Conservation (phyloP, 148 eudicot genomes). For the Camellia japonica region DNA sequence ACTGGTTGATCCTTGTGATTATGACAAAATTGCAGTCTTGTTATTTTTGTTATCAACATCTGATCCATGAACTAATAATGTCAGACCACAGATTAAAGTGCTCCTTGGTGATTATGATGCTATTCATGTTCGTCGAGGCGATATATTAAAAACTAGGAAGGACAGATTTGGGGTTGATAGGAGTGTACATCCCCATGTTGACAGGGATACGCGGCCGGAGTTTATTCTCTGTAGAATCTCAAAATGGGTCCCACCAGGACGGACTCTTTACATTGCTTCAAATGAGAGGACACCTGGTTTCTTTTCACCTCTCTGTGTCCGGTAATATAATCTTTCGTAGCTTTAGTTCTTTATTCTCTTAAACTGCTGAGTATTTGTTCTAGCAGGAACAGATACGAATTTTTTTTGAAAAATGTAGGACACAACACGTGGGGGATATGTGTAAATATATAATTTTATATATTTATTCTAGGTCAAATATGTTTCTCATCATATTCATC, state of each 20-base stretch:
- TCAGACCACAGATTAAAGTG: slow-evolving; percentile 59
- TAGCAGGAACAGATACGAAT: neutral
- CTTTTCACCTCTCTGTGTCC: slow-evolving; percentile 73
- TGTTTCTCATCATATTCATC: too few species aligned
- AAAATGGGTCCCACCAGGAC: slow-evolving; percentile 81
- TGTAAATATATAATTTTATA: too few species aligned
- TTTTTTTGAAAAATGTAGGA: too few species aligned
- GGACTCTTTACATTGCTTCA: slow-evolving; percentile 84
- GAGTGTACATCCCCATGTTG: slow-evolving; percentile 79
- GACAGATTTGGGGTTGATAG: slow-evolving; percentile 80
- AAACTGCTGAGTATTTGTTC: neutral
- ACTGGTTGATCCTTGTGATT: neutral
- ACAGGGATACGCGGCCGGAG: slow-evolving; percentile 87
- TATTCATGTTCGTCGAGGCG: slow-evolving; percentile 96
- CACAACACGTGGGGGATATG: too few species aligned
- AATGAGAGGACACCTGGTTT: slow-evolving; percentile 86
- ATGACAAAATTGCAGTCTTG: neutral
- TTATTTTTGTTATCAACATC: slow-evolving; percentile 5
- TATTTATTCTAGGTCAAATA: too few species aligned
- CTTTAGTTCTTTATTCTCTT: neutral
- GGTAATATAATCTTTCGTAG: slow-evolving; percentile 33
- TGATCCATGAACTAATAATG: slow-evolving; percentile 19
- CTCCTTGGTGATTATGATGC: slow-evolving; percentile 95
- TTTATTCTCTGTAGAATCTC: slow-evolving; percentile 75
- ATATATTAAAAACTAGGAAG: slow-evolving; percentile 76